These are phyloP conservation scores for Cryphonectria naterciae DNA, from an alignment of 2,329 filamentous ascomycete species.

Conservation along the genomic window DNA sequence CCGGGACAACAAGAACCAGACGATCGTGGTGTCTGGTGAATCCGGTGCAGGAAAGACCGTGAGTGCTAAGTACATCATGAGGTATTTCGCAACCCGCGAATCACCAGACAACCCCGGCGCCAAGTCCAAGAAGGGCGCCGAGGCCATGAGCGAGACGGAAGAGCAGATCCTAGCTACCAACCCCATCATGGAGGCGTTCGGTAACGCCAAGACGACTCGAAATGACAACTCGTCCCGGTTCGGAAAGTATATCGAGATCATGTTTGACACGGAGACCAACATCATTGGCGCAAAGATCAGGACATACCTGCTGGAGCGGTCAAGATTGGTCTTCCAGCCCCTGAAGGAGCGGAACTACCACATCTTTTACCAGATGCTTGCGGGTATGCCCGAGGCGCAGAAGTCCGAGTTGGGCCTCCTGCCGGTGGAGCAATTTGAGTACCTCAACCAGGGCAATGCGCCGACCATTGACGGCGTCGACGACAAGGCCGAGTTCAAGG, in stretches of 20 bases:
- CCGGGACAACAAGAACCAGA: slow-evolving; percentile 94
- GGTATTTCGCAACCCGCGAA: slow-evolving; percentile 97
- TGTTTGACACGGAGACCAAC: slow-evolving; percentile 94
- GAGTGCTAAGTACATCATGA: slow-evolving; percentile 99
- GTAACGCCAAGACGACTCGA: slow-evolving; percentile 98
- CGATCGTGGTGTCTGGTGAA: slow-evolving; percentile 98
- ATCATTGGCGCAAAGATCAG: slow-evolving; percentile 98
- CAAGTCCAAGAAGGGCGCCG: slow-evolving; percentile 73
- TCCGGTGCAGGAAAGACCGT: slow-evolving; percentile 99
- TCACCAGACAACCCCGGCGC: slow-evolving; percentile 84
- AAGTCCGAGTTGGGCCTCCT: slow-evolving; percentile 78
- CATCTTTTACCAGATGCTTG: slow-evolving; percentile 96
- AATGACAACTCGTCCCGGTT: slow-evolving; percentile 99
- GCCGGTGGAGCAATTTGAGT: slow-evolving; percentile 89
- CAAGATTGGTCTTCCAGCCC: slow-evolving; percentile 94
- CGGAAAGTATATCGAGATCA: slow-evolving; percentile 99
- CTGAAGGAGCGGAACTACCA: slow-evolving; percentile 98
- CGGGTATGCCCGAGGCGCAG: slow-evolving; percentile 85
- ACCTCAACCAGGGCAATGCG: slow-evolving; percentile 91
- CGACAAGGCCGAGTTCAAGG: slow-evolving; percentile 90
- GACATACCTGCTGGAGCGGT: slow-evolving; percentile 93
- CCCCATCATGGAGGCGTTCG: slow-evolving; percentile 99
- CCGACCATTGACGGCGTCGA: slow-evolving; percentile 93
- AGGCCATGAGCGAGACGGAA: slow-evolving; percentile 94
- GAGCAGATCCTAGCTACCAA: slow-evolving; percentile 98